phyloP scores from a whole-genome alignment of 768 basidiomycete species.

The Rhodocollybia butyracea region DNA sequence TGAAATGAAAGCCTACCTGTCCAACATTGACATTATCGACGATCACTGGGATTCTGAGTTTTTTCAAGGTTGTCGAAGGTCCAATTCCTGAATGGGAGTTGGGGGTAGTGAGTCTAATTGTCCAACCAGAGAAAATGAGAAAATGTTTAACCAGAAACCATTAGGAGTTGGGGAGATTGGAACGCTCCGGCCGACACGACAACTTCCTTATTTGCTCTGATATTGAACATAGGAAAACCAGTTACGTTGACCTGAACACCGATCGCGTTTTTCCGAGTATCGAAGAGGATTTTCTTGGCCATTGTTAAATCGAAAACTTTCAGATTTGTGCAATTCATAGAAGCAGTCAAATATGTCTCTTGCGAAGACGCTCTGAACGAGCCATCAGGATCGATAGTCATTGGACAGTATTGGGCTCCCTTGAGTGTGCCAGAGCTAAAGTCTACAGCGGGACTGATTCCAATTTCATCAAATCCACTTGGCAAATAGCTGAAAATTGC shows the following conservation, averaged over 20 bases:
- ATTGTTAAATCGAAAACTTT: background rate
- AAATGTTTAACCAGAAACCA: constrained; percentile 23
- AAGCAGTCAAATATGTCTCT: background rate
- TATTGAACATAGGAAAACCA: background rate
- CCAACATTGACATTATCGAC: background rate
- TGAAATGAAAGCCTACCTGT: background rate
- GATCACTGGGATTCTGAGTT: background rate
- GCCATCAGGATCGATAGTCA: background rate
- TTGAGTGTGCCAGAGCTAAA: background rate
- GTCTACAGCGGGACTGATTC: background rate
- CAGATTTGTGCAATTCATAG: background rate
- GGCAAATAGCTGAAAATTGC: background rate
- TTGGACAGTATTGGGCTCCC: background rate
- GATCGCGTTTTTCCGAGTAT: background rate
- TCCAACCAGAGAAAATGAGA: too few species aligned
- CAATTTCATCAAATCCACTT: background rate
- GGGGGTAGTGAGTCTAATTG: too few species aligned
- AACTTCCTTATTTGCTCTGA: constrained; percentile 24
- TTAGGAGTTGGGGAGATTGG: constrained; percentile 22
- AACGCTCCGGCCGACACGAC: constrained; percentile 26
- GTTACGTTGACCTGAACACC: background rate
- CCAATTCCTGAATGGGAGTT: too few species aligned
- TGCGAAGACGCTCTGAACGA: background rate
- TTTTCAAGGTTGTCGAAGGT: background rate
- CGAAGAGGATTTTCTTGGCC: background rate